Evolutionary conservation across 345 rosid species (phyloP), one percentile per base, ranked within the genome.

Genomic region (Citrus sp.): DNA sequence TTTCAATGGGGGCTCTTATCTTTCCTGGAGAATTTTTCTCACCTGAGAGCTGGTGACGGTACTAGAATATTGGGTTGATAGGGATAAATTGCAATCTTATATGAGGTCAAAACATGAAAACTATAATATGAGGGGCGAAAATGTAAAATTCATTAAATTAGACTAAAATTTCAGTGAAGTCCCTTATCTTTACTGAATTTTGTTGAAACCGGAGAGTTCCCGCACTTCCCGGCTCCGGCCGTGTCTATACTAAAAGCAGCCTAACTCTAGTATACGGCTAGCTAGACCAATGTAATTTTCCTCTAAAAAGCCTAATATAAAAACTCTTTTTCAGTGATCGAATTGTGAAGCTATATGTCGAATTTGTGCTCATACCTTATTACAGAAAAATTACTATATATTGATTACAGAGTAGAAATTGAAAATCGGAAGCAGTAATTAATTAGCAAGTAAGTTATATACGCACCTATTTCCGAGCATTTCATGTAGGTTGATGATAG

Each of bases 401-500:
- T 42, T 42, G 51, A 42, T 42, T 3, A 3, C 0, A 10, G 16
- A 42, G 16, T 42, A 51, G 21, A 51, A 51, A 4, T 5, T 51
- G 56, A 51, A 51, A 51, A 4, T 16, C 56, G 19, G 56, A 51
- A 51, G 56, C 22, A 51, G 6, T 14, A 51, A 18, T 4, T 14
- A 18, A 1, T 51, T 51, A 14, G 14, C 18, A 7, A 70, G 35
- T 9, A 70, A 30, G 21, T 71, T 9, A 16, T 30, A 60, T 28
- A 72, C 82, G 13, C 77, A 91, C 95, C 89, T 91, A 71, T 93
- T 91, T 46, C 97, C 95, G 0, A 91, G 67, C 80, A 63, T 58
- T 76, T 88, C 82, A 79, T 93, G 95, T 49, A 91, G 77, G 22
- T 89, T 71, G 82, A 93, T 87, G 70, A 93, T 89, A 67, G 92